Percentiles rank a stretch among this genome's conserved stretches.
phyloP scores from a whole-genome alignment of 768 basidiomycete species.

The Sutorius australiensis region DNA sequence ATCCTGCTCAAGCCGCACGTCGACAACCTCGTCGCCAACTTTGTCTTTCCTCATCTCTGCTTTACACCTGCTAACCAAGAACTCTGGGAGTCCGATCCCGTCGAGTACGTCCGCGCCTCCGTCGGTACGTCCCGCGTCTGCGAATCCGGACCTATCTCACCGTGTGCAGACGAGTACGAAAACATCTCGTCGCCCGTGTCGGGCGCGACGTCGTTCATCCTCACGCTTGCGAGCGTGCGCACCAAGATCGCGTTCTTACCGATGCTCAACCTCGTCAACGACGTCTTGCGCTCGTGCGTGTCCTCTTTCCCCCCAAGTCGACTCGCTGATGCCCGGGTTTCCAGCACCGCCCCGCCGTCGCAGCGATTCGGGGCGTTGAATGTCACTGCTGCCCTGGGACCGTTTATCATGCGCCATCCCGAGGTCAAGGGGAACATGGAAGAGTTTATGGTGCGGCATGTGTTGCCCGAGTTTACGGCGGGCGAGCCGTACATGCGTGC shows the following conservation, averaged over 20 bases:
- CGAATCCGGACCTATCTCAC: background rate
- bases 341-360: slow-evolving; percentile 48
- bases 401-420: slow-evolving; percentile 81
- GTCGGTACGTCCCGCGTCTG: slow-evolving; percentile 49
- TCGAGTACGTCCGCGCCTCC: slow-evolving; percentile 74
- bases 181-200: slow-evolving; percentile 72
- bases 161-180: slow-evolving; percentile 72
- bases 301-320: background rate
- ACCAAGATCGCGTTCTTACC: slow-evolving; percentile 81
- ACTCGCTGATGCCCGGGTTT: background rate
- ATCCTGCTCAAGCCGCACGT: slow-evolving; percentile 81
- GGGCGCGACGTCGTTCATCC: slow-evolving; percentile 76
- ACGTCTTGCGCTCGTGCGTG: slow-evolving; percentile 62
- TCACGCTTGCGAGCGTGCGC: slow-evolving; percentile 72
- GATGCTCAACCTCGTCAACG: slow-evolving; percentile 74
- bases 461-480: slow-evolving; percentile 67
- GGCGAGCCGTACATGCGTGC: slow-evolving; percentile 71
- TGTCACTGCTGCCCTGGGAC: slow-evolving; percentile 72
- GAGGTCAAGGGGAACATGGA: slow-evolving; percentile 76
- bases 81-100: slow-evolving; percentile 77
- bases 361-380: slow-evolving; percentile 85
- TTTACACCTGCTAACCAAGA: slow-evolving; percentile 66
- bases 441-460: slow-evolving; percentile 67
- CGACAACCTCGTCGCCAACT: slow-evolving; percentile 69
- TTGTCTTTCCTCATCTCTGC: slow-evolving; percentile 83